Evolutionary conservation across 2,329 filamentous ascomycete species (phyloP), one percentile per base, ranked within the genome.

Genomic region (Mycogone perniciosa): DNA sequence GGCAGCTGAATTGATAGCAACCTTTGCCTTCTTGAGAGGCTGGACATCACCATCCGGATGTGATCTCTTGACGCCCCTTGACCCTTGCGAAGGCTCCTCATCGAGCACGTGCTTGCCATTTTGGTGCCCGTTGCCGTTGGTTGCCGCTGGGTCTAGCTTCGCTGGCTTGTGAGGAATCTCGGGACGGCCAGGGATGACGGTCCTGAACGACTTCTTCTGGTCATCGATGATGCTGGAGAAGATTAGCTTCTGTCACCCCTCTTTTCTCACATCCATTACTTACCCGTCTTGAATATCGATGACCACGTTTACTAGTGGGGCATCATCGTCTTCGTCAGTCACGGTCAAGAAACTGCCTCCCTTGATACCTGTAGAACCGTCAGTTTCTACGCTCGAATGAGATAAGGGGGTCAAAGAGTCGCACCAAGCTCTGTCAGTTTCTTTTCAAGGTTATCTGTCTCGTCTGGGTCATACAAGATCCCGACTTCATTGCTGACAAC

Each of bases 381-480:
- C 10, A 58, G 56, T 44, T 30, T 10, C n/a, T 11, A n/a, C 13
- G 6, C 34, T 30, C 4, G 5, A 5, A 9, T 31, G 27, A 13
- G 5, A 7, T 9, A n/a, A 11, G 20, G 20, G 20, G 11, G 20
- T 44, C 31, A 10, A 31, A 33, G 13, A 37, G 11, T 54, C 71
- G 59, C 73, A 81, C 82, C 88, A 7, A 96, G 76, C 20, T 96
- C 88, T 29, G 69, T 76, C 46, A 99, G 77, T 54, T 86, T 90
- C 72, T 89, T 95, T 1, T 75, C 68, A 1, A 97, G 72, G 60
- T 96, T 95, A 51, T 95, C 88, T 4, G 89, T 89, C 61, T 95
- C 82, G 50, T 97, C 93, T 0, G 85, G 81, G 61, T 97, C 93
- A 61, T 95, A 97, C 39, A 97, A 76, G n/a, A 91, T 76, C 46